phyloP scores from a whole-genome alignment of 176 grass and related monocot species.

The Oryza officinalis region DNA sequence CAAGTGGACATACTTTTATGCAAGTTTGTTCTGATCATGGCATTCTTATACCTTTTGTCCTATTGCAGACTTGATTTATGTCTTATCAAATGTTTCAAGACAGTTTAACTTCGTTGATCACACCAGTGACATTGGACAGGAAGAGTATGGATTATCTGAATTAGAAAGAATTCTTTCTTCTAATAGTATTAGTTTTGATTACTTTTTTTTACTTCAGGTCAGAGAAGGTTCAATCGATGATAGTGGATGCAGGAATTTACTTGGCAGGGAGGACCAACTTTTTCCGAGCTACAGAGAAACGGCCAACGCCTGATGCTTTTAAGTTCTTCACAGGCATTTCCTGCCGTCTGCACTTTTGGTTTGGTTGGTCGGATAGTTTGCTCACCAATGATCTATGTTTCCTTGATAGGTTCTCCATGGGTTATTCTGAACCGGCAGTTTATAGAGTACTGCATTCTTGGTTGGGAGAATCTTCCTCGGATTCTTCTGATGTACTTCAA shows the following conservation, averaged over 20 bases:
- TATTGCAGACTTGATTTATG: conserved; percentile 70
- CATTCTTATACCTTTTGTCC: conserved; percentile 2
- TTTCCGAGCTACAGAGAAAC: conserved; percentile 77
- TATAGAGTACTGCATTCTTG: conserved; percentile 83
- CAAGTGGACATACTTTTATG: neutral
- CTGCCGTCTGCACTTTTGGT: conserved; percentile 33
- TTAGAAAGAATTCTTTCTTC: conserved; percentile 9
- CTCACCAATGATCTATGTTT: conserved; percentile 22
- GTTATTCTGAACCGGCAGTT: conserved; percentile 72
- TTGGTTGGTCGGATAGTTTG: conserved; percentile 8
- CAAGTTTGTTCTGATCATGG: neutral
- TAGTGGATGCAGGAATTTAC: conserved; percentile 98
- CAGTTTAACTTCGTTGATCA: conserved; percentile 83
- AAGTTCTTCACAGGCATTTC: conserved; percentile 89
- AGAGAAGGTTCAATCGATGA: conserved; percentile 83
- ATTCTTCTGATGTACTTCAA: conserved; percentile 91
- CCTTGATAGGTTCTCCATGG: conserved; percentile 63
- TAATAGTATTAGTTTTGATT: conserved; percentile 26
- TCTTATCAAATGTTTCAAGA: conserved; percentile 65
- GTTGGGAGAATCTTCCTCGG: conserved; percentile 86
- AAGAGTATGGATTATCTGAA: conserved; percentile 59
- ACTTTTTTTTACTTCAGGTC: conserved; percentile 46
- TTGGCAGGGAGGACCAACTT: conserved; percentile 81
- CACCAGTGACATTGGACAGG: conserved; percentile 67
- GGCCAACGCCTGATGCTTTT: conserved; percentile 79